Evolutionary conservation across 2,329 filamentous ascomycete species (phyloP).

Genomic region (Pestalotiopsis sp.): DNA sequence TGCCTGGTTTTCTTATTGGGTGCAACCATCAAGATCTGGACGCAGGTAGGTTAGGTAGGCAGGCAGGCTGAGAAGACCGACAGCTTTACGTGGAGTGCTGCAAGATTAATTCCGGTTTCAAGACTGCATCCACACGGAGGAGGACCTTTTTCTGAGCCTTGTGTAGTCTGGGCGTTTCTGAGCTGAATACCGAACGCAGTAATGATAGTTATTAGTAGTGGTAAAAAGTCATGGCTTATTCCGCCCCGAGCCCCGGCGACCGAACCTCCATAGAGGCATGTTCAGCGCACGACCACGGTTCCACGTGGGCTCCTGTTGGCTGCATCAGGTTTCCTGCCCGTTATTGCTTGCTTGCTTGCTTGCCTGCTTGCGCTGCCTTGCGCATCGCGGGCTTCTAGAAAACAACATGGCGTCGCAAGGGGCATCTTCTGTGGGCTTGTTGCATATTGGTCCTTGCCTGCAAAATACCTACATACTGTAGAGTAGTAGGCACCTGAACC

Average conservation of each 20-base stretch:
- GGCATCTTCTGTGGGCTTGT: not conserved
- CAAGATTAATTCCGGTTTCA: not conserved
- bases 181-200: too few species aligned
- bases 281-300: conserved; percentile 7
- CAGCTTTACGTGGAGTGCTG: not conserved
- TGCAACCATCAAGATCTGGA: not conserved
- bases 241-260: not conserved
- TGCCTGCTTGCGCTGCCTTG: not conserved
- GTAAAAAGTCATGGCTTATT: not conserved
- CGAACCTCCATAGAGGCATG: not conserved
- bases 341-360: not conserved
- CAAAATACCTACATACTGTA: not conserved
- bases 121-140: not conserved
- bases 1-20: not conserved
- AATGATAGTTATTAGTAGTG: too few species aligned
- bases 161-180: too few species aligned
- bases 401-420: not conserved
- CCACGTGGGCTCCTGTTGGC: conserved; percentile 3
- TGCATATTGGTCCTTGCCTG: not conserved
- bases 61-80: not conserved
- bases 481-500: not conserved
- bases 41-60: not conserved
- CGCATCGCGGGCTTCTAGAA: conserved; percentile 3
- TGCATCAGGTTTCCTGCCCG: not conserved
- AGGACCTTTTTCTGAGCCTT: not conserved